These are phyloP conservation scores for Lagenidium giganteum DNA, from an alignment of 352 stramenopile genomes.

Conservation along the genomic window DNA sequence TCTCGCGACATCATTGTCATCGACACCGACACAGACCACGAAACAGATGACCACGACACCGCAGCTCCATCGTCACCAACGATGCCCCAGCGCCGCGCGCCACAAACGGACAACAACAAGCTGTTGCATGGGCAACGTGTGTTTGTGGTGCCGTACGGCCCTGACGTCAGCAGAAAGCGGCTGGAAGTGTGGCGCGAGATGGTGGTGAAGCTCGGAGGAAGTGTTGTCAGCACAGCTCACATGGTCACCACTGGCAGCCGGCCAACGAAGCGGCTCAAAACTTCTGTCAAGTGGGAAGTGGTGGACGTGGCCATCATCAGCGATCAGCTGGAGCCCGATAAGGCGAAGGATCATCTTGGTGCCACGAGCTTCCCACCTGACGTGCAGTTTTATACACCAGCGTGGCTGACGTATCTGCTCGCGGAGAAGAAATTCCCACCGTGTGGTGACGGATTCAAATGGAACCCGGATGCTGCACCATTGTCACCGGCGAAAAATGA, in stretches of 20 bases:
- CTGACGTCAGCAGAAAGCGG: conserved; percentile 61
- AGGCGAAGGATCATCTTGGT: conserved; percentile 23
- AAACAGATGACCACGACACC: too few relatives aligned
- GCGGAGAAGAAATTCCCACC: conserved; percentile 34
- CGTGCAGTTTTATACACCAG: conserved; percentile 41
- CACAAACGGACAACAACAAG: conserved; percentile 3
- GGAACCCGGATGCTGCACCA: conserved; percentile 27
- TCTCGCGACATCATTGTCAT: too few relatives aligned
- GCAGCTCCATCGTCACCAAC: background rate
- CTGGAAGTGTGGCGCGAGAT: conserved; percentile 60
- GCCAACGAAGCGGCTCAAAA: background rate
- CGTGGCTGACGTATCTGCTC: conserved; percentile 58
- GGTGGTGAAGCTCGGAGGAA: conserved; percentile 43
- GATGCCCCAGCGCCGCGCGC: conserved; percentile 1
- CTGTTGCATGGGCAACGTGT: conserved; percentile 36
- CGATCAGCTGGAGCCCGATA: conserved; percentile 29
- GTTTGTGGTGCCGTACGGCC: conserved; percentile 46
- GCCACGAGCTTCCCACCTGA: conserved; percentile 27
- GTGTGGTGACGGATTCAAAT: conserved; percentile 23
- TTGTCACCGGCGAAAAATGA: conserved; percentile 11
- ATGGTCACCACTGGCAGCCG: too few relatives aligned
- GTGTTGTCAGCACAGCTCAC: too few relatives aligned
- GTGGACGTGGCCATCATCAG: conserved; percentile 49
- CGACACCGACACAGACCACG: too few relatives aligned
- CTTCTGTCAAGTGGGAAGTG: conserved; percentile 29